These are phyloP conservation scores for Mycena olivaceomarginata DNA, from an alignment of 768 basidiomycete species.

Conservation along the genomic window DNA sequence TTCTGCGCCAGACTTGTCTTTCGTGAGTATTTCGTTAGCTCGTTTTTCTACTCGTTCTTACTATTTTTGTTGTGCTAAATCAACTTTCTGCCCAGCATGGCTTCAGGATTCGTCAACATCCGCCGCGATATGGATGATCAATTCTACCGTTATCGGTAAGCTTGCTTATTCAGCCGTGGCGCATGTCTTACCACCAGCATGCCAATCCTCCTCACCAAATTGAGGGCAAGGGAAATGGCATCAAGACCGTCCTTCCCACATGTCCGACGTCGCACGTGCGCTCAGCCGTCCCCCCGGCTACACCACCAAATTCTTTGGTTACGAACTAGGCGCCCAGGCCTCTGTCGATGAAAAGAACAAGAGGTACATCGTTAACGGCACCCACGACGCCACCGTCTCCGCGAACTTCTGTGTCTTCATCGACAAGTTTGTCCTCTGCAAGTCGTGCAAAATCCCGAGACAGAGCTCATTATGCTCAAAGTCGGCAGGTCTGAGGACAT, in stretches of 20 bases:
- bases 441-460: constrained; percentile 99
- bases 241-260: constrained; percentile 99
- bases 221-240: constrained; percentile 99
- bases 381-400: constrained; percentile 93
- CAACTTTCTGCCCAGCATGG: constrained; percentile 81
- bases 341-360: constrained; percentile 98
- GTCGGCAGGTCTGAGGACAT: constrained; percentile 88
- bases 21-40: constrained; percentile 60
- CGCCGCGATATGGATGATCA: constrained; percentile 98
- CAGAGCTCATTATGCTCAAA: constrained; percentile 94
- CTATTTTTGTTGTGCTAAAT: constrained; percentile 73
- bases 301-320: constrained; percentile 99
- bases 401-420: constrained; percentile 99
- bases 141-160: constrained; percentile 94
- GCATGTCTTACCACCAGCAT: constrained; percentile 72
- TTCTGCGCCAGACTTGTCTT: constrained; percentile 69
- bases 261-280: constrained; percentile 97
- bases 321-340: constrained; percentile 98
- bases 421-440: constrained; percentile 98
- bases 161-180: constrained; percentile 27
- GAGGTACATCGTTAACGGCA: constrained; percentile 98
- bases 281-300: constrained; percentile 96
- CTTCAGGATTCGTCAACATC: constrained; percentile 92
- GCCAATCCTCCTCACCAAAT: constrained; percentile 96
- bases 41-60: constrained; percentile 1